Conservation (phyloP, 2,329 filamentous ascomycete species). For the Rhexocercosporidium sp. region DNA sequence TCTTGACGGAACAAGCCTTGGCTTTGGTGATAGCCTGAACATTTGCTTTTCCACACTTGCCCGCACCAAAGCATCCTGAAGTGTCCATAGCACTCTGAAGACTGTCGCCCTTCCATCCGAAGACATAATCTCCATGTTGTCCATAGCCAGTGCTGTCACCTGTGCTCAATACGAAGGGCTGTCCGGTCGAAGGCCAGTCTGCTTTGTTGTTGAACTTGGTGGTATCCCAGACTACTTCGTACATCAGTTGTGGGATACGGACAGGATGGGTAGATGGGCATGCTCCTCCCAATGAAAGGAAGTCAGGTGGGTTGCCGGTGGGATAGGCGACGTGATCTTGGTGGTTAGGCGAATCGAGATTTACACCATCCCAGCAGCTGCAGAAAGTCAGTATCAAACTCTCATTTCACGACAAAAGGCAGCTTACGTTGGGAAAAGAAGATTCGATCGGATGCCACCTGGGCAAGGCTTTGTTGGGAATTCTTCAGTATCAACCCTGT, state of each 20-base stretch:
- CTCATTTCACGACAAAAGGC: no score
- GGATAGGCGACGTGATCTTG: conserved; percentile 15
- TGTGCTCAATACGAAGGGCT: conserved; percentile 19
- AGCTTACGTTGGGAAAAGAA: conserved; percentile 38
- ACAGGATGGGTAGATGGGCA: conserved; percentile 18
- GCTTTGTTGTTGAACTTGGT: conserved; percentile 1
- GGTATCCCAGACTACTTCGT: conserved; percentile 16
- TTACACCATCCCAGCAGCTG: conserved; percentile 33
- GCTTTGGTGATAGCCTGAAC: background rate
- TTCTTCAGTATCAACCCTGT: conserved; percentile 13
- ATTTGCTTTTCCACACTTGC: background rate
- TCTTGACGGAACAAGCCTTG: background rate
- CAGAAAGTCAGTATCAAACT: background rate
- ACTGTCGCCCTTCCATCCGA: conserved; percentile 57
- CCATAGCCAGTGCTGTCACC: conserved; percentile 52
- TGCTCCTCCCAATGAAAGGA: background rate
- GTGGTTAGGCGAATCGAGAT: conserved; percentile 26
- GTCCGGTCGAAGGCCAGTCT: background rate
- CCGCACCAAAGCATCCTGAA: background rate
- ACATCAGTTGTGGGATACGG: conserved; percentile 16
- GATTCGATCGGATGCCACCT: conserved; percentile 42
- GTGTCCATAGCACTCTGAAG: conserved; percentile 55
- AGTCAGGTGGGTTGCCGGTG: background rate
- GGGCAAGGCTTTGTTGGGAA: conserved; percentile 36
- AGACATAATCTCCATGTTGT: conserved; percentile 63